Percentiles rank a stretch among this genome's conserved stretches.
These are phyloP conservation scores for Neostapfia colusana DNA, from an alignment of 176 grass and related monocot species.

Conservation along the genomic window DNA sequence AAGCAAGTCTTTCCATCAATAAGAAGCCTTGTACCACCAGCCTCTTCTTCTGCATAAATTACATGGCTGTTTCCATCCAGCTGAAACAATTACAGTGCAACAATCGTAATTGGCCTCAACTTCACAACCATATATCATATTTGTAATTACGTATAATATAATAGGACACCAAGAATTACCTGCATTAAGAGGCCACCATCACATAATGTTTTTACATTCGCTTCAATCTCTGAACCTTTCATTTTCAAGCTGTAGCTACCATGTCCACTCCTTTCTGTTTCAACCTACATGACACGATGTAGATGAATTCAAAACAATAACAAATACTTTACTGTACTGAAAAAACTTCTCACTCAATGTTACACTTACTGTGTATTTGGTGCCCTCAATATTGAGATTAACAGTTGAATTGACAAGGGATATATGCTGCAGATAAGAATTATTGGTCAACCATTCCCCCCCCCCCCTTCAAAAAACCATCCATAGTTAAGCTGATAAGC, in stretches of 20 bases:
- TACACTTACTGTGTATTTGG: constrained; percentile 86
- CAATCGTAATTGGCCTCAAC: constrained; percentile 22
- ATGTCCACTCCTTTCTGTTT: constrained; percentile 68
- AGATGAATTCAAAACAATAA: constrained; percentile 16
- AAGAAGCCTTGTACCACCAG: constrained; percentile 85
- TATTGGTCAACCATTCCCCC: constrained; percentile 28
- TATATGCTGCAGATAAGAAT: constrained; percentile 78
- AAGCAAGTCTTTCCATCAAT: constrained; percentile 96
- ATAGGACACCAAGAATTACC: constrained; percentile 45
- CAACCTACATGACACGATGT: constrained; percentile 54
- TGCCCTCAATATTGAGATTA: constrained; percentile 89
- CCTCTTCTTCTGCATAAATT: constrained; percentile 97
- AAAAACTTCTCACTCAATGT: constrained; percentile 14
- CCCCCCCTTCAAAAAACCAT: constrained; percentile 26
- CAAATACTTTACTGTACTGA: constrained; percentile 29
- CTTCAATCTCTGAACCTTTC: constrained; percentile 76
- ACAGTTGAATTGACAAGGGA: constrained; percentile 88
- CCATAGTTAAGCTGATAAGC: constrained; percentile 35
- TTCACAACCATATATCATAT: constrained; percentile 17
- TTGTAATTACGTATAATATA: constrained; percentile 8
- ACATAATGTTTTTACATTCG: constrained; percentile 79
- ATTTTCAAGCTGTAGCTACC: constrained; percentile 76
- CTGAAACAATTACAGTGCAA: constrained; percentile 47
- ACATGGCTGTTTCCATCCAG: constrained; percentile 95
- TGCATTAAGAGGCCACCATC: constrained; percentile 98